Evolutionary conservation across 305 asterid species (phyloP).

Genomic region (Fraxinus dipetala): DNA sequence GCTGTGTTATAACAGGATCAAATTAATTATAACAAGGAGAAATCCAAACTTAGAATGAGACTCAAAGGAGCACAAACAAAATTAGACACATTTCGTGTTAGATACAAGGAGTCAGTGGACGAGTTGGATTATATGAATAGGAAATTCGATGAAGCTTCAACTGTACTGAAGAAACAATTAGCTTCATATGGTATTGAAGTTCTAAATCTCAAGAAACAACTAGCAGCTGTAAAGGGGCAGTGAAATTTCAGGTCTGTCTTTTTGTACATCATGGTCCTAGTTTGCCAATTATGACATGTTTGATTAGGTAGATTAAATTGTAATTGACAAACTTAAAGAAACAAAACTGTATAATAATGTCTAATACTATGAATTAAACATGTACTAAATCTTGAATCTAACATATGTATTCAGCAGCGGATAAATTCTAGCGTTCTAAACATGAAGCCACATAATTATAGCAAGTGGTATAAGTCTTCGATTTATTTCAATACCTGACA

Average conservation of each 20-base stretch:
- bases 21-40: conserved; percentile 36
- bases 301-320: not conserved
- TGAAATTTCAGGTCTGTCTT: conserved; percentile 5
- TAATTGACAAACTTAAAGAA: not conserved
- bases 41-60: conserved; percentile 61
- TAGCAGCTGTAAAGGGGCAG: conserved; percentile 31
- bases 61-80: conserved; percentile 59
- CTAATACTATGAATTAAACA: not conserved
- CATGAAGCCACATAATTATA: not conserved
- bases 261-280: not conserved
- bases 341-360: not conserved
- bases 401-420: not conserved
- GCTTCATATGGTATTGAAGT: conserved; percentile 44
- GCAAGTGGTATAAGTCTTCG: not conserved
- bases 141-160: conserved; percentile 49
- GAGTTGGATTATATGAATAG: conserved; percentile 53
- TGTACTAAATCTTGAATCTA: not conserved
- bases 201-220: conserved; percentile 57
- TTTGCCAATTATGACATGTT: not conserved
- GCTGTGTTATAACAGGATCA: conserved; percentile 41
- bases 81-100: conserved; percentile 47
- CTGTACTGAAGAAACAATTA: conserved; percentile 52
- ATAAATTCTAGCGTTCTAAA: not conserved
- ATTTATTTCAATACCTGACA: not conserved
- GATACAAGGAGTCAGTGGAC: conserved; percentile 41